Evolutionary conservation across 257 asterid species (phyloP), one percentile per base, ranked within the genome.

Genomic region (Oldenlandia corymbosa): DNA sequence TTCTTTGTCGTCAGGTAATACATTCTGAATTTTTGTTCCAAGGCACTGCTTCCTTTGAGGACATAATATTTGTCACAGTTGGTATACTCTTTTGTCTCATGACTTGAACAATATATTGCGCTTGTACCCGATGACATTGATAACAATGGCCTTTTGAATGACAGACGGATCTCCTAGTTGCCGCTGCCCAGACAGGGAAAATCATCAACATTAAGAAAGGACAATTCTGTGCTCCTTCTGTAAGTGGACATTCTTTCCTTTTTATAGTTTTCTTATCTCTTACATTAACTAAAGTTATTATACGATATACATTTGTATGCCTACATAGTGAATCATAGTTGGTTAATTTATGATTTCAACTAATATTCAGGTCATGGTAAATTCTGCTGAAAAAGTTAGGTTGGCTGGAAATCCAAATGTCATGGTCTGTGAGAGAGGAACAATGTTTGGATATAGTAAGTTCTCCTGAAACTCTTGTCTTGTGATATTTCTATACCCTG

Each of bases 391-490:
- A 78, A 93, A 89, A 77, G 80, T 90, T 61, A 85, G 95, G 78
- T 64, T 84, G 83, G 97, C 96, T 64, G 99, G 99, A 72, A 93
- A 93, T 80, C 84, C 83, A 68, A 93, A 93, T 73, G 95, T 93
- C 53, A 90, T 93, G 66, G 66, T 90, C 70, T 93, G 99, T 66
- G 99, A 93, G 85, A 87, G 99, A 81, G 99, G 99, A 72, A 93
- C 99, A 51, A 90, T 93, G 95, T 93, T 90, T 81, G 99, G 96
- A 73, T 92, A 89, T 58, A 87, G 97, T 45, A 42, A 45, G 66
- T 62, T 1, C 9, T 2, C 21, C 37, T 45, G 42, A 58, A 60
- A 65, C 37, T 73, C 57, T 43, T 42, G 13, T 13, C 23, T 2
- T 20, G 17, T 17, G 8, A 21, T 9, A 28, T 17, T 10, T 50